These are phyloP conservation scores for Arthrinium phaeospermum DNA, from an alignment of 2,329 filamentous ascomycete species.

Conservation along the genomic window DNA sequence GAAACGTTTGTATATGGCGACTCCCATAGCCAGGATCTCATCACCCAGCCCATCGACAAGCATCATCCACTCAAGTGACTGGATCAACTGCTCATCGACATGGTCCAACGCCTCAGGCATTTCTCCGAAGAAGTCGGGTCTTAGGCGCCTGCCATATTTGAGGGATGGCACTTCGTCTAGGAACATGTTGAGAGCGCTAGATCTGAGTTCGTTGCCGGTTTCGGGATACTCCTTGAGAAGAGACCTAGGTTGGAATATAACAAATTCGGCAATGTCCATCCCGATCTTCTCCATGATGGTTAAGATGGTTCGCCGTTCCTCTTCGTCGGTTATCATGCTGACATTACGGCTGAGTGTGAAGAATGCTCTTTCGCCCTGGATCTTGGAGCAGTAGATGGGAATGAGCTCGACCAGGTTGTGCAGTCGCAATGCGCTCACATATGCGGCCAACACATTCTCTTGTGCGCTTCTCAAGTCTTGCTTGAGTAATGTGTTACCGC, in stretches of 20 bases:
- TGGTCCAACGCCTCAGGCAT: slow-evolving; percentile 58
- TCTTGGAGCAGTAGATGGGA: slow-evolving; percentile 84
- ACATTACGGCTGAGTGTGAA: slow-evolving; percentile 78
- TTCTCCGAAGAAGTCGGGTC: slow-evolving; percentile 72
- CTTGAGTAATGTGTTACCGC: slow-evolving; percentile 45
- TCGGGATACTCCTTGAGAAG: slow-evolving; percentile 55
- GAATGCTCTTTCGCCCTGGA: slow-evolving; percentile 69
- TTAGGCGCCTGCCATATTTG: slow-evolving; percentile 68
- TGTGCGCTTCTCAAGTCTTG: slow-evolving; percentile 53
- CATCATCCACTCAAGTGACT: slow-evolving; percentile 84
- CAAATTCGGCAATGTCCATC: slow-evolving; percentile 74
- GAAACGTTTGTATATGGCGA: slow-evolving; percentile 81
- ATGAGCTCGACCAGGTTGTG: slow-evolving; percentile 78
- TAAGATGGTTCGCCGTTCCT: slow-evolving; percentile 71
- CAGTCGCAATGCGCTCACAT: slow-evolving; percentile 79
- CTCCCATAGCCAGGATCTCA: slow-evolving; percentile 71
- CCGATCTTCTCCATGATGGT: slow-evolving; percentile 76
- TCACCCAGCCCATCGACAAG: slow-evolving; percentile 75
- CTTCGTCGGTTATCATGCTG: slow-evolving; percentile 70
- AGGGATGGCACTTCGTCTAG: slow-evolving; percentile 56
- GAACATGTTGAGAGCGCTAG: slow-evolving; percentile 57
- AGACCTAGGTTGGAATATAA: slow-evolving; percentile 69
- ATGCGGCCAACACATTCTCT: slow-evolving; percentile 80
- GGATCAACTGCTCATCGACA: slow-evolving; percentile 74
- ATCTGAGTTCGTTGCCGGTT: slow-evolving; percentile 43